Percentiles rank a stretch among this genome's conserved stretches.
These are phyloP conservation scores for Durusdinium trenchii DNA, from an alignment of 73 alveolate species.

Conservation along the genomic window DNA sequence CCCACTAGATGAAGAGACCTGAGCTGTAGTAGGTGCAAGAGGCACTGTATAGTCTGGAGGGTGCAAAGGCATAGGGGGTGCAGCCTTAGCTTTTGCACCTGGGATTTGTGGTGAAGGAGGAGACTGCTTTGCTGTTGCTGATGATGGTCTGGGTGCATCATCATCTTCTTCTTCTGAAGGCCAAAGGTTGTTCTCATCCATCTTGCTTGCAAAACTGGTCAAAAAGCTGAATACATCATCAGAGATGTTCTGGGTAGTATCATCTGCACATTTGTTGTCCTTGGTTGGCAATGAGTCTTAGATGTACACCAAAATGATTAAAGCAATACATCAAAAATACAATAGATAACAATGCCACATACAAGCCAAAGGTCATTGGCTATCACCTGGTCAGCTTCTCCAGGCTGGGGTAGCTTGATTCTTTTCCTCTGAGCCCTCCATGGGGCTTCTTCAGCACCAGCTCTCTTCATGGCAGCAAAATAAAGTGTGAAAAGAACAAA, in stretches of 20 bases:
- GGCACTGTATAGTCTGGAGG: not conserved
- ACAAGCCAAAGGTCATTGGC: too few species aligned
- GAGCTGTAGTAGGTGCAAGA: not conserved
- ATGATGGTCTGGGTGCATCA: not conserved
- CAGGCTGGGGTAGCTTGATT: not conserved
- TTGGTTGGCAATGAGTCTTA: too few species aligned
- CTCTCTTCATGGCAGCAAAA: constrained; percentile 2
- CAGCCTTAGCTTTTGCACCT: not conserved
- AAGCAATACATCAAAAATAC: too few species aligned
- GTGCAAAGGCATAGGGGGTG: not conserved
- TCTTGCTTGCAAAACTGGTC: not conserved
- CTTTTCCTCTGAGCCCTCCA: not conserved
- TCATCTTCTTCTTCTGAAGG: not conserved
- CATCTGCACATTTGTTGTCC: too few species aligned
- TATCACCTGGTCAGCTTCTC: not conserved
- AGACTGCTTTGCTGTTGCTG: not conserved
- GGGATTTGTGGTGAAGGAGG: not conserved
- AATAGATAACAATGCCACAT: too few species aligned
- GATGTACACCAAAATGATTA: too few species aligned
- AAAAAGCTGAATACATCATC: constrained; percentile 1
- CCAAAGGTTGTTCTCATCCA: not conserved
- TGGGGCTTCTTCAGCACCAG: not conserved
- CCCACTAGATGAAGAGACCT: not conserved
- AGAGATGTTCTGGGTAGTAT: too few species aligned
- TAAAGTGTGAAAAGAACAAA: not conserved